Conservation (phyloP, 176 grass and related monocot genomes). For the Ampelocalamus luodianensis region DNA sequence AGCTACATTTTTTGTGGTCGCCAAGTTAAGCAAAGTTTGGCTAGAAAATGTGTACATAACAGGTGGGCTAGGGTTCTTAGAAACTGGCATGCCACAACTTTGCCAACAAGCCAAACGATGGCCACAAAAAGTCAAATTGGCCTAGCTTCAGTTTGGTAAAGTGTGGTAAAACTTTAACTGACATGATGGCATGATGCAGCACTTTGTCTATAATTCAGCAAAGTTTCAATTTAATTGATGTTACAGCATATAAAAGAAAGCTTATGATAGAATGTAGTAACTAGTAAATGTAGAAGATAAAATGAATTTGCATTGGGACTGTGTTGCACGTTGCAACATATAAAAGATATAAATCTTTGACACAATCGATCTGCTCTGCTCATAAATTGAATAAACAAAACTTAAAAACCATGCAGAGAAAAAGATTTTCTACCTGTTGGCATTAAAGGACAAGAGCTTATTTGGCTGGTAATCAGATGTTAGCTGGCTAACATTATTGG, state of each 20-base stretch:
- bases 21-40: not conserved
- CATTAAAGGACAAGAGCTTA: slow-evolving; percentile 33
- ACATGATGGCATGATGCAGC: not conserved
- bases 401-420: not conserved
- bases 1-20: not conserved
- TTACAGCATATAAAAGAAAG: not conserved
- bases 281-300: not conserved
- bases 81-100: not conserved
- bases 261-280: not conserved
- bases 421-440: slow-evolving; percentile 45
- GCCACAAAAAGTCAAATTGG: not conserved
- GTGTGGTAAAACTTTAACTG: not conserved
- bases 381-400: slow-evolving; percentile 19
- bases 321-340: slow-evolving; percentile 17
- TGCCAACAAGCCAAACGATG: not conserved
- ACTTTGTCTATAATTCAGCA: not conserved
- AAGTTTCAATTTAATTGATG: not conserved
- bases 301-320: not conserved
- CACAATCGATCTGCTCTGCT: not conserved
- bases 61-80: not conserved
- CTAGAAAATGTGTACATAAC: not conserved
- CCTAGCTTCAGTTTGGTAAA: not conserved
- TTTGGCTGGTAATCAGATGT: slow-evolving; percentile 39
- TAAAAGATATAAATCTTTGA: not conserved
- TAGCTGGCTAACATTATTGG: slow-evolving; percentile 36